Evolutionary conservation across 75 land plant genomes (phyloP).

Genomic region (Pseudotsuga menziesii): DNA sequence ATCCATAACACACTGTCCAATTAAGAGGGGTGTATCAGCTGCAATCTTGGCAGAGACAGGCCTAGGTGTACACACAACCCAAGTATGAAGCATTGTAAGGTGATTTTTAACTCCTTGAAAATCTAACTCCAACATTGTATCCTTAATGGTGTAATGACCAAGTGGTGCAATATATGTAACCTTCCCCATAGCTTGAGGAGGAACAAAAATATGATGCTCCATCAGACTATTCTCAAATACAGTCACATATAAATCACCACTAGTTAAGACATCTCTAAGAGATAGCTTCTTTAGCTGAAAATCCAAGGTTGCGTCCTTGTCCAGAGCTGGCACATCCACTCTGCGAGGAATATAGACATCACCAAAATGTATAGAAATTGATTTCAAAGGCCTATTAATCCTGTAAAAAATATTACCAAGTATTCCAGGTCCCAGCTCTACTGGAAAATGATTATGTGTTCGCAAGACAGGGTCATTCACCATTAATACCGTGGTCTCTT

Average conservation of each 20-base stretch:
- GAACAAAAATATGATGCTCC: constrained; percentile 85
- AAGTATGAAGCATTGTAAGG: too few species aligned
- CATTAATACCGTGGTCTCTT: too few species aligned
- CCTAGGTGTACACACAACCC: too few species aligned
- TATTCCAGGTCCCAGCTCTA: too few species aligned
- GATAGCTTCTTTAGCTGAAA: constrained; percentile 80
- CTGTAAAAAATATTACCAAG: too few species aligned
- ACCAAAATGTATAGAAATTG: constrained; percentile 80
- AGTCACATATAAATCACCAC: constrained; percentile 97
- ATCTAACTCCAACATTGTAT: too few species aligned
- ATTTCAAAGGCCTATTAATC: constrained; percentile 96
- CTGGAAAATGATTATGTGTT: too few species aligned
- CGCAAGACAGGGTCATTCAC: too few species aligned
- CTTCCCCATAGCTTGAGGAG: constrained; percentile 98
- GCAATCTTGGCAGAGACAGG: too few species aligned
- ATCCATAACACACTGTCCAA: too few species aligned
- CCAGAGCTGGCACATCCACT: constrained; percentile 96
- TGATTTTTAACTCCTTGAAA: too few species aligned
- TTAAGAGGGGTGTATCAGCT: too few species aligned
- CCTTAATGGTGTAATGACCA: constrained; percentile 85
- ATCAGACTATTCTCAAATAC: constrained; percentile 94
- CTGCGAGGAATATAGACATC: constrained; percentile 99
- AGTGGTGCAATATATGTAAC: constrained; percentile 83
- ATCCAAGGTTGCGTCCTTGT: constrained; percentile 87
- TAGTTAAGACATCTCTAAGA: constrained; percentile 89